A percentile compares a stretch with the other conserved stretches of the same genome.
These are phyloP conservation scores for Areca catechu DNA, from an alignment of 176 grass and related monocot species.

Conservation along the genomic window DNA sequence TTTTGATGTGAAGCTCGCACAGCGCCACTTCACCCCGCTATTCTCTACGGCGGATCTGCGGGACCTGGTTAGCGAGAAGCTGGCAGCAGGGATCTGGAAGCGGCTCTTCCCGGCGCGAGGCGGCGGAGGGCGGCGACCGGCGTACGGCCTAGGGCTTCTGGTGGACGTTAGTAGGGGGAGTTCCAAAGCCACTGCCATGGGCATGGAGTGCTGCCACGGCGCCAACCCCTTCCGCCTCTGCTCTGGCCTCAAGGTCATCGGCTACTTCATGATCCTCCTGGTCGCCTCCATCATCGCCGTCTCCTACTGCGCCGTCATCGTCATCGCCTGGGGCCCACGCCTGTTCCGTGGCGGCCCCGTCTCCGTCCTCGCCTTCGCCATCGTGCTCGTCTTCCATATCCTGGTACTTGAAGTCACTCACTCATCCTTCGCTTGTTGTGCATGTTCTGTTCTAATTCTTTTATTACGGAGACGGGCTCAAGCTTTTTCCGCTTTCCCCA, in stretches of 20 bases:
- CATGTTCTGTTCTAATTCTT: no score
- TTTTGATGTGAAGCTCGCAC: no score
- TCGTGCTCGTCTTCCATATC: conserved; percentile 55
- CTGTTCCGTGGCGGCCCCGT: conserved; percentile 20
- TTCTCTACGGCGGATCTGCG: no score
- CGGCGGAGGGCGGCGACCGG: conserved; percentile 1
- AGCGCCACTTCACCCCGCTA: no score
- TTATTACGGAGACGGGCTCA: no score
- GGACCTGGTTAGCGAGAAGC: background rate
- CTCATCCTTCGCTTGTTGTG: no score
- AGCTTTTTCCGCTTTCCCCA: no score
- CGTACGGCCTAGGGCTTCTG: background rate
- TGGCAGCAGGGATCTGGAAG: conserved; percentile 16
- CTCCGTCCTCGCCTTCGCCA: conserved; percentile 19
- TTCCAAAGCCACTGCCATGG: background rate
- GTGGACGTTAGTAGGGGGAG: background rate
- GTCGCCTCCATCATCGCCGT: conserved; percentile 44
- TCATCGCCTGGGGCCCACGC: conserved; percentile 55
- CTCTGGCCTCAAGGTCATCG: conserved; percentile 37
- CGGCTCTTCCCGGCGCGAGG: conserved; percentile 15
- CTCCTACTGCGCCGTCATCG: conserved; percentile 79
- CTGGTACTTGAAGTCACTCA: conserved; percentile 31
- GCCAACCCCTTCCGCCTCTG: conserved; percentile 65
- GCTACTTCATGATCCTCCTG: conserved; percentile 63
- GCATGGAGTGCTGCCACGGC: conserved; percentile 46